phyloP scores from a whole-genome alignment of 2,329 filamentous ascomycete genomes.

The Stachybotrys chartarum region DNA sequence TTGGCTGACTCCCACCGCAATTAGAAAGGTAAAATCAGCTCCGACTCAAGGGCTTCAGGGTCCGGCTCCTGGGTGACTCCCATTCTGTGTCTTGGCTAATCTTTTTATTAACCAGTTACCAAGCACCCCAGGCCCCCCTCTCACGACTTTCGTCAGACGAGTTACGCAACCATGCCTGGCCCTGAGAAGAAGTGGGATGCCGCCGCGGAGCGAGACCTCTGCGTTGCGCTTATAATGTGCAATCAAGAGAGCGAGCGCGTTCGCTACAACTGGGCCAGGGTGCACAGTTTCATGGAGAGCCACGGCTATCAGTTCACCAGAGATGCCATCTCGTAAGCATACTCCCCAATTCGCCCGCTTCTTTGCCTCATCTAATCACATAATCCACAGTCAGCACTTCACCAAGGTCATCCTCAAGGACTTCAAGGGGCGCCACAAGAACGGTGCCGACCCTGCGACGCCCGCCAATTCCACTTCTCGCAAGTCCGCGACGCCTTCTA shows the following conservation, averaged over 20 bases:
- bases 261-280: slow-evolving; percentile 24
- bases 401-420: slow-evolving; percentile 28
- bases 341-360: not conserved
- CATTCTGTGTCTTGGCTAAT: not conserved
- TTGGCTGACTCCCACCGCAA: too few species aligned
- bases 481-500: not conserved
- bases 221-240: slow-evolving; percentile 24
- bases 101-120: not conserved
- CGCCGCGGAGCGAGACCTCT: slow-evolving; percentile 29
- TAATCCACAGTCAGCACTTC: slow-evolving; percentile 26
- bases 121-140: not conserved
- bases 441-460: not conserved
- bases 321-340: slow-evolving; percentile 29
- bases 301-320: slow-evolving; percentile 28
- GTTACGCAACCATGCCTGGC: slow-evolving; percentile 12
- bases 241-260: slow-evolving; percentile 15
- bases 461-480: not conserved
- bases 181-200: slow-evolving; percentile 29
- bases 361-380: not conserved
- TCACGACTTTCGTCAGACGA: not conserved
- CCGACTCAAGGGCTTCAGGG: not conserved
- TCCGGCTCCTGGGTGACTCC: too few species aligned
- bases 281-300: slow-evolving; percentile 21
- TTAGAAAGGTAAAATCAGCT: not conserved
- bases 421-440: slow-evolving; percentile 21